phyloP scores from a whole-genome alignment of 345 rosid genomes.

The Hirschfeldia incana region DNA sequence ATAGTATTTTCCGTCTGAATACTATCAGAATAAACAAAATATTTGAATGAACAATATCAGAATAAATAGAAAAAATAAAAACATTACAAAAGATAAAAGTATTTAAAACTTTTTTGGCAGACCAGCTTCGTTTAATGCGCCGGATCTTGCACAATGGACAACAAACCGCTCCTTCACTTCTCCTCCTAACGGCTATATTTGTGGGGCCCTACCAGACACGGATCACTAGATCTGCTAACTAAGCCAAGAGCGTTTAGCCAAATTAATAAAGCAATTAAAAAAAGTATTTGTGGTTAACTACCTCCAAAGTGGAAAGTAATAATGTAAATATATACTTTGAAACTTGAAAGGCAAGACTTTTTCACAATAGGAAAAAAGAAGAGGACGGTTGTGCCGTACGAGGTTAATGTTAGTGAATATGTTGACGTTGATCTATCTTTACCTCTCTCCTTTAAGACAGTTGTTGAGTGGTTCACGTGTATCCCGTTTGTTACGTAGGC shows the following conservation, averaged over 20 bases:
- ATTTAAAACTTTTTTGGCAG: not conserved
- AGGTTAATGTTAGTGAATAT: conserved; percentile 26
- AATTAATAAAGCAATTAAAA: not conserved
- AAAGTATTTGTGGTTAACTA: not conserved
- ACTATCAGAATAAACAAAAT: too few relatives aligned
- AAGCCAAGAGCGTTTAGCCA: not conserved
- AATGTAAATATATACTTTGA: conserved; percentile 11
- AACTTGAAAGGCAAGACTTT: conserved; percentile 18
- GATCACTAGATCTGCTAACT: not conserved
- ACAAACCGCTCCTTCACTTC: conserved; percentile 32
- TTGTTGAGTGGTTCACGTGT: conserved; percentile 25
- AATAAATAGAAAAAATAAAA: not conserved
- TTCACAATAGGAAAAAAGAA: not conserved
- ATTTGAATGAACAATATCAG: not conserved
- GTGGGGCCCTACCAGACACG: conserved; percentile 25
- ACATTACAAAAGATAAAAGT: conserved; percentile 7
- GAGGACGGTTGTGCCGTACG: conserved; percentile 31
- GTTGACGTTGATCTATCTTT: conserved; percentile 30
- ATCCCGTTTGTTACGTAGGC: not conserved
- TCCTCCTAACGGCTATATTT: conserved; percentile 31
- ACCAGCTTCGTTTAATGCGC: conserved; percentile 36
- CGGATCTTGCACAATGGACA: conserved; percentile 13
- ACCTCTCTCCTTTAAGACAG: not conserved
- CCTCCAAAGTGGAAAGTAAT: not conserved
- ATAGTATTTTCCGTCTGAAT: not conserved